Percentiles rank a stretch among this genome's conserved stretches.
These are phyloP conservation scores for Yamadazyma laniorum DNA, from an alignment of 805 yeast genomes.

Conservation along the genomic window DNA sequence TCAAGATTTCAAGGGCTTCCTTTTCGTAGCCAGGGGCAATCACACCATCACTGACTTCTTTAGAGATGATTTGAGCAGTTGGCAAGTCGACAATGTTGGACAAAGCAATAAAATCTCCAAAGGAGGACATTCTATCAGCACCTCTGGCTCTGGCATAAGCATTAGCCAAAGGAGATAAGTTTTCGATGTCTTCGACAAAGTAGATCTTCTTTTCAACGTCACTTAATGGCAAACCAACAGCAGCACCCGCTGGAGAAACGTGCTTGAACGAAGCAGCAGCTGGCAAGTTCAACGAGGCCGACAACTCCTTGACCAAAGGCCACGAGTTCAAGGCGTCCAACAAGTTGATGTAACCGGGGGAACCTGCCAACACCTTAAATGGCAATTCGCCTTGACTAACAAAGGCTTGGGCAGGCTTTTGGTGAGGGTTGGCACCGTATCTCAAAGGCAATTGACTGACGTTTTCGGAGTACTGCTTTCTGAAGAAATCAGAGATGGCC, in stretches of 20 bases:
- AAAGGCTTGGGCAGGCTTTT: slow-evolving; percentile 97
- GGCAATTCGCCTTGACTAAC: slow-evolving; percentile 87
- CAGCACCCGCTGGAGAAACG: slow-evolving; percentile 98
- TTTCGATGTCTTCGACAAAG: slow-evolving; percentile 92
- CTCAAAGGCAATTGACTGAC: slow-evolving; percentile 87
- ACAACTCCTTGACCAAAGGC: slow-evolving; percentile 97
- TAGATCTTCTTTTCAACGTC: slow-evolving; percentile 93
- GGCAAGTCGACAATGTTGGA: slow-evolving; percentile 95
- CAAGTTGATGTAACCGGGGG: slow-evolving; percentile 97
- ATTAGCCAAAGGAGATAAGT: slow-evolving; percentile 92
- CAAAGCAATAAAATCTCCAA: slow-evolving; percentile 97
- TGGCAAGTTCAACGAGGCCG: slow-evolving; percentile 90
- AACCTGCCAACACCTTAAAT: slow-evolving; percentile 87
- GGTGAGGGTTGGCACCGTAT: slow-evolving; percentile 99
- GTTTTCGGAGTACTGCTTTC: slow-evolving; percentile 94
- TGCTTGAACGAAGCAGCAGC: slow-evolving; percentile 99
- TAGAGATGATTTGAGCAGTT: slow-evolving; percentile 94
- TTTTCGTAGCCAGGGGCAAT: slow-evolving; percentile 96
- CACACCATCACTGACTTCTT: slow-evolving; percentile 98
- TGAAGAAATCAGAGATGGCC: slow-evolving; percentile 93
- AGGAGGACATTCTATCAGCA: slow-evolving; percentile 99
- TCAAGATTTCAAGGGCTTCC: slow-evolving; percentile 85
- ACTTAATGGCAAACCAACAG: slow-evolving; percentile 90
- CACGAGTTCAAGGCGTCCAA: slow-evolving; percentile 97
- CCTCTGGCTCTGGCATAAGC: slow-evolving; percentile 99